These are phyloP conservation scores for Colletotrichum tabaci DNA, from an alignment of 2,329 filamentous ascomycete species.

Conservation along the genomic window DNA sequence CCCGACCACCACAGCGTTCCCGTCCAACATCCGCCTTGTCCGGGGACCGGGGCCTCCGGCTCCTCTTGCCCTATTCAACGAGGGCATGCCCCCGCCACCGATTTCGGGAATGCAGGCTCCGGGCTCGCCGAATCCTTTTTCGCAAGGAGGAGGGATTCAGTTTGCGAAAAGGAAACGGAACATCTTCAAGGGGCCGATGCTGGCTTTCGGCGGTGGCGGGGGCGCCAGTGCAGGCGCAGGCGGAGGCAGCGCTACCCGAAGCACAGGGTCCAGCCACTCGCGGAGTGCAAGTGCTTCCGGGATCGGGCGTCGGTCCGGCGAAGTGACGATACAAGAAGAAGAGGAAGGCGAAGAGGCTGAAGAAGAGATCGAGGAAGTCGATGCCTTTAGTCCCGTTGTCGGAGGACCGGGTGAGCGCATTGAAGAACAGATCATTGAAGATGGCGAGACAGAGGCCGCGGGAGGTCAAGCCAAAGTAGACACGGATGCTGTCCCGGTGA, in stretches of 20 bases:
- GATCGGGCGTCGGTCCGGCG: constrained; percentile 77
- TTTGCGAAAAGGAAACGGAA: constrained; percentile 88
- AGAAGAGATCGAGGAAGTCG: constrained; percentile 71
- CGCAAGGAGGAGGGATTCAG: constrained; percentile 67
- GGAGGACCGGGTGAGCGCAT: constrained; percentile 60
- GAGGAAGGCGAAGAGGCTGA: constrained; percentile 65
- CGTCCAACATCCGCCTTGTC: constrained; percentile 88
- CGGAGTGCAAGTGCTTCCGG: constrained; percentile 75
- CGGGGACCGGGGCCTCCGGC: constrained; percentile 70
- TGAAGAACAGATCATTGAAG: constrained; percentile 60
- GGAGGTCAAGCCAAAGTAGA: constrained; percentile 13
- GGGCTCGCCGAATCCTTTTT: constrained; percentile 72
- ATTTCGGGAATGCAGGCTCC: constrained; percentile 56
- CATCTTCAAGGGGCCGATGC: constrained; percentile 85
- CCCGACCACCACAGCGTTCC: constrained; percentile 81
- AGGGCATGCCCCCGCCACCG: constrained; percentile 64
- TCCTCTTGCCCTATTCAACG: constrained; percentile 69
- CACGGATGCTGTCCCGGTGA: constrained; percentile 15
- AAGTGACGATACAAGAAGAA: constrained; percentile 81
- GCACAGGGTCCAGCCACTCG: constrained; percentile 59
- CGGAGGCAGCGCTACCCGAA: constrained; percentile 54
- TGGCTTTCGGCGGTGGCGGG: constrained; percentile 65
- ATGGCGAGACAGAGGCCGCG: constrained; percentile 40
- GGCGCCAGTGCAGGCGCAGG: constrained; percentile 43
- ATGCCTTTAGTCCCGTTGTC: constrained; percentile 69